These are phyloP conservation scores for Neofusicoccum parvum DNA, from an alignment of 2,329 filamentous ascomycete genomes.

Conservation along the genomic window DNA sequence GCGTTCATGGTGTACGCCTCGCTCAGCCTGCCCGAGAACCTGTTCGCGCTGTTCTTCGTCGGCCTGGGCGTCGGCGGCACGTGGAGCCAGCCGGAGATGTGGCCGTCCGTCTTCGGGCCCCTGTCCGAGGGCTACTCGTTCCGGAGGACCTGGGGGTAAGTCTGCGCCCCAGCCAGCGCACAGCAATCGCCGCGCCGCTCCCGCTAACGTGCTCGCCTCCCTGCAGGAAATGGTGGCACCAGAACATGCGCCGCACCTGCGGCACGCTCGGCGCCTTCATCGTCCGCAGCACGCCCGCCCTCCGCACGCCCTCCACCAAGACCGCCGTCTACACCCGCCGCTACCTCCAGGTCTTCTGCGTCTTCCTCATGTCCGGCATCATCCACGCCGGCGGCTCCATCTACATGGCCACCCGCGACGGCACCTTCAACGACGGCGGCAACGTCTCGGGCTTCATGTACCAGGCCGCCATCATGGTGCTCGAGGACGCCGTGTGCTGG, in stretches of 20 bases:
- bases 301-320: not conserved
- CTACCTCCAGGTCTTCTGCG: not conserved
- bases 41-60: not conserved
- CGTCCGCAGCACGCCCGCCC: not conserved
- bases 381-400: not conserved
- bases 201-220: too few species aligned
- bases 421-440: not conserved
- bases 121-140: not conserved
- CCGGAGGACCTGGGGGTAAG: not conserved
- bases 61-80: not conserved
- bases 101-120: not conserved
- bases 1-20: too few species aligned
- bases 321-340: not conserved
- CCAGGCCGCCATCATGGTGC: not conserved
- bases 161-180: too few species aligned
- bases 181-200: too few species aligned
- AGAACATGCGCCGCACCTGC: not conserved
- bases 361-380: not conserved
- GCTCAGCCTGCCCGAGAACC: too few species aligned
- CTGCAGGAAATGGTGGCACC: not conserved
- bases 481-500: not conserved
- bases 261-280: not conserved
- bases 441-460: not conserved
- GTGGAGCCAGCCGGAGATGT: not conserved
- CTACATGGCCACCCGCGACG: slow-evolving; percentile 1